phyloP scores from a whole-genome alignment of 768 basidiomycete genomes.

The Chlorophyllum brunneum region DNA sequence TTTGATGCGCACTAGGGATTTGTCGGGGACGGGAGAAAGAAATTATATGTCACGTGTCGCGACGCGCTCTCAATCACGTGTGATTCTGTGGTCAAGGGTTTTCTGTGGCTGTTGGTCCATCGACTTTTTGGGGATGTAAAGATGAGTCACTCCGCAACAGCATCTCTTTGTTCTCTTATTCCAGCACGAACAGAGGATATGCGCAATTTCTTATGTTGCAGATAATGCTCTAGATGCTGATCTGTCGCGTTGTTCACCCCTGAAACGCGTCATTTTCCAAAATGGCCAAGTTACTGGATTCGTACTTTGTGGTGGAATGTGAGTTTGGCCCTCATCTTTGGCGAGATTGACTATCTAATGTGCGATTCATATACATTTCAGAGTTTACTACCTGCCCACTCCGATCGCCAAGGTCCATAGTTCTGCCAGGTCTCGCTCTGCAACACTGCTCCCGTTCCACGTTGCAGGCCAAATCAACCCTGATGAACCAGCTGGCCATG shows the following conservation, averaged over 20 bases:
- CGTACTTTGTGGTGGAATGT: neutral
- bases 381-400: neutral
- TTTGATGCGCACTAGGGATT: neutral
- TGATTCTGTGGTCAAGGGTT: constrained; percentile 5
- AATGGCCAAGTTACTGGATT: neutral
- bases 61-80: constrained; percentile 10
- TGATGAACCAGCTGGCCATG: neutral
- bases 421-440: too few relatives aligned
- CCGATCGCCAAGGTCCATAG: neutral
- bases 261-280: constrained; percentile 5
- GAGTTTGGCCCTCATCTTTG: neutral
- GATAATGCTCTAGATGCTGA: neutral
- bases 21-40: neutral
- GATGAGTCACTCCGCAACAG: constrained; percentile 4
- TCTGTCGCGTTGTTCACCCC: neutral
- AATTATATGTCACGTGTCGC: constrained; percentile 4
- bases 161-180: constrained; percentile 2
- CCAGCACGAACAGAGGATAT: neutral
- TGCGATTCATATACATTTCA: neutral
- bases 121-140: constrained; percentile 10
- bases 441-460: too few relatives aligned
- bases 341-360: constrained; percentile 1
- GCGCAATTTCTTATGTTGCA: neutral
- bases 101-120: neutral
- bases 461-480: too few relatives aligned